Conservation (phyloP, 139 green algal species). For the Chlamydomonas schloesseri region DNA sequence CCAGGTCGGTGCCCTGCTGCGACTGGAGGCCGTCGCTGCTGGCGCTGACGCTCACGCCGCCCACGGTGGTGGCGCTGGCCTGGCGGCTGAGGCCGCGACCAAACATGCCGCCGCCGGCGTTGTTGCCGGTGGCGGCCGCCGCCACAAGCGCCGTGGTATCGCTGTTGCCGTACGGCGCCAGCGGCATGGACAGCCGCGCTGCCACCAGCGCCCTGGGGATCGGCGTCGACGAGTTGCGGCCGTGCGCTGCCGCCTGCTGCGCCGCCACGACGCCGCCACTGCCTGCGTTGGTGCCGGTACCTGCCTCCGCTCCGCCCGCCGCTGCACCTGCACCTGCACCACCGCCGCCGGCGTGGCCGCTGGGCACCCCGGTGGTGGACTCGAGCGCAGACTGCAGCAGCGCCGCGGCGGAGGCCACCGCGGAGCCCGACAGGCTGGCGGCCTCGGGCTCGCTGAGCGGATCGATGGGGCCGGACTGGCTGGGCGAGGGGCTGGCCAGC, state of each 20-base stretch:
- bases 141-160: not conserved
- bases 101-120: not conserved
- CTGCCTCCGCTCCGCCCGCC: not conserved
- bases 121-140: not conserved
- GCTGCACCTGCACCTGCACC: not conserved
- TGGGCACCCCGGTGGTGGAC: not conserved
- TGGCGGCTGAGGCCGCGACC: not conserved
- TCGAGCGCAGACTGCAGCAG: not conserved
- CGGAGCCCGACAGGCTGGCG: not conserved
- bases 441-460: not conserved
- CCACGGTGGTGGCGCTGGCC: not conserved
- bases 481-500: conserved; percentile 34
- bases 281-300: not conserved
- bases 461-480: conserved; percentile 19
- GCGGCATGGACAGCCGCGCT: conserved; percentile 1
- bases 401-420: not conserved
- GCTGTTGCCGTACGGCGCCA: not conserved
- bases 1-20: not conserved
- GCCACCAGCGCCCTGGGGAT: not conserved
- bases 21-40: not conserved
- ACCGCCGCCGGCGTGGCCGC: not conserved
- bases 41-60: not conserved
- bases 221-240: not conserved
- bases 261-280: not conserved
- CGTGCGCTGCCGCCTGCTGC: not conserved